A percentile compares a stretch with the other conserved stretches of the same genome.
phyloP scores from a whole-genome alignment of 805 yeast genomes.

The Wickerhamomyces xylosicus region DNA sequence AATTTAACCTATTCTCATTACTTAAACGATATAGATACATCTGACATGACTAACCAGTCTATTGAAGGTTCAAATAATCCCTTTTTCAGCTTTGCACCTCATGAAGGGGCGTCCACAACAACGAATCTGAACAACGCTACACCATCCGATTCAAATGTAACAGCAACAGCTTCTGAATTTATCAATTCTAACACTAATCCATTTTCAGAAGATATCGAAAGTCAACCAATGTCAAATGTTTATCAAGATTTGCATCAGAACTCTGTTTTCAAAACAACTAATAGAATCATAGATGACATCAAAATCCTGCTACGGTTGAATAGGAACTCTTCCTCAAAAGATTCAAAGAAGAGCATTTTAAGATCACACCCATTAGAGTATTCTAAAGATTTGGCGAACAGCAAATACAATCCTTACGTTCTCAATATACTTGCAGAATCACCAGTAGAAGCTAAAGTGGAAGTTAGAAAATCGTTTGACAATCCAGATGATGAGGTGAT shows the following conservation, averaged over 20 bases:
- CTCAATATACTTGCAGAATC: slow-evolving; percentile 18
- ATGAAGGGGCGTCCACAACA: too few species aligned
- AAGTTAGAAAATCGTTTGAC: slow-evolving; percentile 7
- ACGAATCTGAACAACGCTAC: too few species aligned
- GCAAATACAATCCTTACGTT: slow-evolving; percentile 14
- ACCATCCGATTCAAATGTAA: not conserved
- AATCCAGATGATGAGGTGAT: slow-evolving; percentile 15
- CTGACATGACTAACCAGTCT: not conserved
- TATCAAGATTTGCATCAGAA: not conserved
- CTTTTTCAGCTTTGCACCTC: not conserved
- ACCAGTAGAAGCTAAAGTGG: slow-evolving; percentile 18
- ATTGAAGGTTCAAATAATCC: not conserved
- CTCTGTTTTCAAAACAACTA: slow-evolving; percentile 45
- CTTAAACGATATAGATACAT: too few species aligned
- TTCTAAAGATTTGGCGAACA: slow-evolving; percentile 16
- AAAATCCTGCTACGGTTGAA: slow-evolving; percentile 21
- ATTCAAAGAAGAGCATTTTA: slow-evolving; percentile 25
- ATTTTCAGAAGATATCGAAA: slow-evolving; percentile 3
- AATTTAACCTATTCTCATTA: too few species aligned
- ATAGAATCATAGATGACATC: slow-evolving; percentile 58
- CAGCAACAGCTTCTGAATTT: slow-evolving; percentile 1
- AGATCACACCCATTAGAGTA: slow-evolving; percentile 20
- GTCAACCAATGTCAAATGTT: not conserved
- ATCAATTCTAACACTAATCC: slow-evolving; percentile 4
- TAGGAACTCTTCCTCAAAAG: slow-evolving; percentile 5